Conservation (phyloP, 352 stramenopile genomes). For the Phytophthora hibernalis region DNA sequence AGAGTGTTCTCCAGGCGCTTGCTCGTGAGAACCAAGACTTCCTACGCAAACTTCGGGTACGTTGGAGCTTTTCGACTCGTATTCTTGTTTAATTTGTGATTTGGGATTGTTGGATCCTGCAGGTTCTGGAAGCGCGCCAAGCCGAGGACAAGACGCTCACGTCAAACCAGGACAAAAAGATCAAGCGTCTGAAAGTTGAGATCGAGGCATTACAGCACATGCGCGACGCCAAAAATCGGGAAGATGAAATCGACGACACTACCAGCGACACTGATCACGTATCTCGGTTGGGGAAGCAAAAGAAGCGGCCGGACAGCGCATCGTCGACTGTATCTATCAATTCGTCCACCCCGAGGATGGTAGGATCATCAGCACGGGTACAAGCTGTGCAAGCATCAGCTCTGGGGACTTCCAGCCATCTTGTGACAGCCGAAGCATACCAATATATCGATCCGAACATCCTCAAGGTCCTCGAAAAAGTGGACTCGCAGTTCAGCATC, state of each 20-base stretch:
- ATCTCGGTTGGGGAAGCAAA: conserved; percentile 14
- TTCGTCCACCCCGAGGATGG: conserved; percentile 22
- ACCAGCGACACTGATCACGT: conserved; percentile 28
- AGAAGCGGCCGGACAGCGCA: conserved; percentile 12
- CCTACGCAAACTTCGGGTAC: conserved; percentile 61
- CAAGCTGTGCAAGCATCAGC: conserved; percentile 13
- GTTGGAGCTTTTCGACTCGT: neutral
- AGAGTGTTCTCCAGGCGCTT: conserved; percentile 63
- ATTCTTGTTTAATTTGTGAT: neutral
- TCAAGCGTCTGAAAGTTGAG: conserved; percentile 74
- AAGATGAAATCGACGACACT: conserved; percentile 36
- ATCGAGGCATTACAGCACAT: conserved; percentile 84
- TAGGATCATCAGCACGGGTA: conserved; percentile 16
- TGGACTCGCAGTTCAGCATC: conserved; percentile 89
- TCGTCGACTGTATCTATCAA: conserved; percentile 32
- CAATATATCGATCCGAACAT: conserved; percentile 85
- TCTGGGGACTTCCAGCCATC: conserved; percentile 23
- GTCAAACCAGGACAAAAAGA: conserved; percentile 66
- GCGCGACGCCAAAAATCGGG: conserved; percentile 47
- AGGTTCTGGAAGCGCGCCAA: conserved; percentile 70
- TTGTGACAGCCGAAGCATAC: conserved; percentile 54
- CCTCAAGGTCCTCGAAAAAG: conserved; percentile 81
- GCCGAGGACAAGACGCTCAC: conserved; percentile 63
- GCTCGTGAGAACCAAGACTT: conserved; percentile 78
- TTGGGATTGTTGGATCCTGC: neutral